Evolutionary conservation across 306 rosid species (phyloP).

Genomic region (Vigna nakashimae): DNA sequence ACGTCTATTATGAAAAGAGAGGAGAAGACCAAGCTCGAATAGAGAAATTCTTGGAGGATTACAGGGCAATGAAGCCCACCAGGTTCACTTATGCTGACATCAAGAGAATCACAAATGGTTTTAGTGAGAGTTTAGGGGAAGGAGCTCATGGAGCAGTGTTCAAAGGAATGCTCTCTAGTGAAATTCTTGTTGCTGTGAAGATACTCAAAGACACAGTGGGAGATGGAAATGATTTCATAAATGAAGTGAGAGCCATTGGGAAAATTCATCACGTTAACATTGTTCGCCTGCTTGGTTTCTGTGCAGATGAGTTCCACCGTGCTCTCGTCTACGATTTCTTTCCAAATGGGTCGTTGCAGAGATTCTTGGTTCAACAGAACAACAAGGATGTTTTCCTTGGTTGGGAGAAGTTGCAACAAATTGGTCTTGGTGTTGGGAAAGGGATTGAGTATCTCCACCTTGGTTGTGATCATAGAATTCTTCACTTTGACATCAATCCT

Average conservation of each 20-base stretch:
- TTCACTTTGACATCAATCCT: conserved; percentile 50
- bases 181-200: conserved; percentile 39
- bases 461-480: conserved; percentile 49
- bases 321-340: conserved; percentile 14
- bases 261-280: not conserved
- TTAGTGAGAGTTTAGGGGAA: too few relatives aligned
- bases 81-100: conserved; percentile 49
- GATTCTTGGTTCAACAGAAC: conserved; percentile 7
- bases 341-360: conserved; percentile 42
- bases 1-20: not conserved
- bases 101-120: conserved; percentile 49
- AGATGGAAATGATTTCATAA: conserved; percentile 44
- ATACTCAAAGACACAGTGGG: conserved; percentile 30
- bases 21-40: conserved; percentile 41
- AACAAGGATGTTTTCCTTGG: conserved; percentile 14
- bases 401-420: conserved; percentile 40
- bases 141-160: conserved; percentile 36
- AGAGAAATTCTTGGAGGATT: conserved; percentile 42
- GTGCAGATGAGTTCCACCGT: not conserved
- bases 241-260: not conserved
- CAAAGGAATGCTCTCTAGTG: conserved; percentile 34
- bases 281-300: conserved; percentile 9
- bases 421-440: conserved; percentile 42
- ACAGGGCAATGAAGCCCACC: conserved; percentile 39
- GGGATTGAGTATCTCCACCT: conserved; percentile 57